Evolutionary conservation across 805 yeast species (phyloP).

Genomic region (Helenozyma rhizophorensis): DNA sequence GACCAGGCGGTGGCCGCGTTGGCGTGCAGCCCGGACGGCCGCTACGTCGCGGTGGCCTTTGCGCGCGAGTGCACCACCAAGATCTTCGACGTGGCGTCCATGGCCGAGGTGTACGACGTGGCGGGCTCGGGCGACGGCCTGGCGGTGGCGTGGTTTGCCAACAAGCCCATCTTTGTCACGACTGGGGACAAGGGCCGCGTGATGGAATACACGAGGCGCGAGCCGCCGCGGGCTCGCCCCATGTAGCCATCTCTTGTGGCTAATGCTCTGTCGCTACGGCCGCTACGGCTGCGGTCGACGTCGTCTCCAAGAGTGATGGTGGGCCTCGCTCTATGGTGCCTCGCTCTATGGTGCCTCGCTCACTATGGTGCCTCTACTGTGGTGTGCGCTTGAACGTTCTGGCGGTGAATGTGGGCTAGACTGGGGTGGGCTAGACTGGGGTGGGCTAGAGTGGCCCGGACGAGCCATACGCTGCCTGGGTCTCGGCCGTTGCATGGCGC

Average conservation of each 20-base stretch:
- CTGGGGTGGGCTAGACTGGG: too few relatives aligned
- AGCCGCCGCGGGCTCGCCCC: neutral
- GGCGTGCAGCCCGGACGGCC: conserved; percentile 43
- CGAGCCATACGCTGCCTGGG: too few relatives aligned
- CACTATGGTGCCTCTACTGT: too few relatives aligned
- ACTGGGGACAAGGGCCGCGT: conserved; percentile 28
- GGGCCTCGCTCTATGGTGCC: too few relatives aligned
- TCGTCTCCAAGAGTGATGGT: too few relatives aligned
- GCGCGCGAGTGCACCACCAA: conserved; percentile 39
- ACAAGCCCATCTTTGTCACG: conserved; percentile 26
- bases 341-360: too few relatives aligned
- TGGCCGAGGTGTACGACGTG: conserved; percentile 27
- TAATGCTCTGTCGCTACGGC: too few relatives aligned
- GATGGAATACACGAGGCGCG: conserved; percentile 13
- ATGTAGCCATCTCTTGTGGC: neutral
- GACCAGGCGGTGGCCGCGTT: conserved; percentile 42
- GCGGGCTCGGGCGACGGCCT: conserved; percentile 4
- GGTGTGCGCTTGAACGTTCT: too few relatives aligned
- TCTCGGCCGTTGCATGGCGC: too few relatives aligned
- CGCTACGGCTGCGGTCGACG: too few relatives aligned
- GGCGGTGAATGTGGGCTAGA: too few relatives aligned
- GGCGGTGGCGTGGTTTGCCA: conserved; percentile 32
- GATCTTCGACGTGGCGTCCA: conserved; percentile 32
- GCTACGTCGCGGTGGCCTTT: conserved; percentile 40
- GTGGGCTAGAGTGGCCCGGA: too few relatives aligned